These are phyloP conservation scores for Galerina marginata DNA, from an alignment of 768 basidiomycete species.

Conservation along the genomic window DNA sequence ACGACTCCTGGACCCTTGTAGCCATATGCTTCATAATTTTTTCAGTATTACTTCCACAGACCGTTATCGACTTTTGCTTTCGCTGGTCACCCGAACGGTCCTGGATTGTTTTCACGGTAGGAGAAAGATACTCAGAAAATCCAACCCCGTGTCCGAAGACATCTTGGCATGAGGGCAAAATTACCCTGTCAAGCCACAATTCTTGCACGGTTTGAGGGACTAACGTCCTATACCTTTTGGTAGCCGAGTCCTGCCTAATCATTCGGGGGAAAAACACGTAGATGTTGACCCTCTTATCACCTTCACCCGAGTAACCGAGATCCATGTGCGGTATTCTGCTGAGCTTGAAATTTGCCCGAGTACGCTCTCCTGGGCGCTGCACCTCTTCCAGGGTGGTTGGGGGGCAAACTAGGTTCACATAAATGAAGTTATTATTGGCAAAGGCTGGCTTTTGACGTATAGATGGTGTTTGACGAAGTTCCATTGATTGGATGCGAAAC, in stretches of 20 bases:
- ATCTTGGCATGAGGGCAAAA: background rate
- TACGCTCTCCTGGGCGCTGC: background rate
- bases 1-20: no score
- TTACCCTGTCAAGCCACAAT: background rate
- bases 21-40: no score
- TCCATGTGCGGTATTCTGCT: conserved; percentile 7
- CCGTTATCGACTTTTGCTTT: no score
- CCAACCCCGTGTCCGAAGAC: no score
- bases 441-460: background rate
- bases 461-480: background rate
- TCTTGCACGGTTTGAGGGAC: background rate
- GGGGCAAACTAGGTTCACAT: conserved; percentile 4
- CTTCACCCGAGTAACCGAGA: background rate
- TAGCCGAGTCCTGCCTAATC: background rate
- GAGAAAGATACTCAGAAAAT: background rate
- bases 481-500: background rate
- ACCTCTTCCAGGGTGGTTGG: background rate
- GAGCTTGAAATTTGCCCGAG: background rate
- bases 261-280: conserved; percentile 3
- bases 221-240: background rate
- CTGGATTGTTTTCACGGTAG: background rate
- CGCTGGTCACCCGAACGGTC: background rate
- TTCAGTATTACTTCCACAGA: no score
- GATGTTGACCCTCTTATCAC: background rate
- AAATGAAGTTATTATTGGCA: background rate